Evolutionary conservation across 768 basidiomycete species (phyloP).

Genomic region (Amanita muscaria): DNA sequence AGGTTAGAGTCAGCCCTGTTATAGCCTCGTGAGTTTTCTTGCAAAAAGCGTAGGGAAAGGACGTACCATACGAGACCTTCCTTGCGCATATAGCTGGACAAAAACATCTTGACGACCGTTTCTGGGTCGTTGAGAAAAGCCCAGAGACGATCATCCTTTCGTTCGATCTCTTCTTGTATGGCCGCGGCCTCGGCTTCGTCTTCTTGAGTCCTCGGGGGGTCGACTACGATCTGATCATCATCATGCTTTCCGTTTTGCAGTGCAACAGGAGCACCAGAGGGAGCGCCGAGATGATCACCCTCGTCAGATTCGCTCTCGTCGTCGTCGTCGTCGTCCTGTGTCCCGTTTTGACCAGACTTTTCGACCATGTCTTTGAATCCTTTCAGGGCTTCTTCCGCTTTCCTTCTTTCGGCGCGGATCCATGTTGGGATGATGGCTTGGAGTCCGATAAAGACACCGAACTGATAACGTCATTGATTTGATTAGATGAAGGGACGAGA

Average conservation of each 20-base stretch:
- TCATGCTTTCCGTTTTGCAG: too few species aligned
- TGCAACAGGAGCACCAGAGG: not conserved
- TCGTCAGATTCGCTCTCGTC: not conserved
- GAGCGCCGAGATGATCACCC: not conserved
- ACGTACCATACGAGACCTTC: constrained; percentile 60
- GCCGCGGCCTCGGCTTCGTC: constrained; percentile 31
- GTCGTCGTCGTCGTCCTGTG: not conserved
- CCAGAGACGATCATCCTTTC: constrained; percentile 35
- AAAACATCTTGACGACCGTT: constrained; percentile 47
- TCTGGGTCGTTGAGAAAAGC: constrained; percentile 60
- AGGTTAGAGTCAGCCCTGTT: constrained; percentile 35
- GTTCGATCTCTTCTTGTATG: constrained; percentile 25
- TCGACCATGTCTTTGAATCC: not conserved
- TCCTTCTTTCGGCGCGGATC: constrained; percentile 1
- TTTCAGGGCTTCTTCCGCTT: not conserved
- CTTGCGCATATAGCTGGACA: constrained; percentile 60
- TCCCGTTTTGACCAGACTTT: not conserved
- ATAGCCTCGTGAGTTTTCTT: not conserved
- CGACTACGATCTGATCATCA: not conserved
- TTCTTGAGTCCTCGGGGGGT: not conserved
- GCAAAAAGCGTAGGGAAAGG: not conserved
- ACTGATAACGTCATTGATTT: constrained; percentile 26
- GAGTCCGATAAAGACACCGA: not conserved
- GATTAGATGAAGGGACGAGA: constrained; percentile 14
- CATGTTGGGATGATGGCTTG: not conserved